Evolutionary conservation across 441 rosid species (phyloP).

Genomic region (Arabidopsis lyrata): DNA sequence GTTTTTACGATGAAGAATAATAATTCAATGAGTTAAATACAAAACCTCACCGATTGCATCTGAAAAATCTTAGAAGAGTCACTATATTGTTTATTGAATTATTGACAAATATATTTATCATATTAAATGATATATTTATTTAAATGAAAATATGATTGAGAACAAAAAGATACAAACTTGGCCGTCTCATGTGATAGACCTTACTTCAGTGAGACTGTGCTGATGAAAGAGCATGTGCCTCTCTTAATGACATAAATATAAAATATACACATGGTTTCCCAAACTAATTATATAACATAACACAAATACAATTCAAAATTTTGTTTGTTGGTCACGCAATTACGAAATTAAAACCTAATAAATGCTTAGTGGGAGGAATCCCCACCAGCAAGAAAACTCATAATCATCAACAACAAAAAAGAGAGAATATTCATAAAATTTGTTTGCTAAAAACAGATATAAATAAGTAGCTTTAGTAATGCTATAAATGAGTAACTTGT

Average conservation of each 20-base stretch:
- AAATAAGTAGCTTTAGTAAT: conserved; percentile 4
- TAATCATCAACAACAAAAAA: not conserved
- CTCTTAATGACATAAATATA: conserved; percentile 33
- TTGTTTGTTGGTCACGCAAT: conserved; percentile 31
- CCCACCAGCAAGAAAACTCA: conserved; percentile 38
- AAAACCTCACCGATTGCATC: conserved; percentile 42
- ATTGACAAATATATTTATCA: conserved; percentile 12
- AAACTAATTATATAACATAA: conserved; percentile 18
- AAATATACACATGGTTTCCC: not conserved
- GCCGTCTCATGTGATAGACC: conserved; percentile 41
- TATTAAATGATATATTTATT: conserved; percentile 9
- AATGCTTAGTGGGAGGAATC: conserved; percentile 41
- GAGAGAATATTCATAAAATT: not conserved
- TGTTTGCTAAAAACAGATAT: conserved; percentile 14
- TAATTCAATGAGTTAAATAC: not conserved
- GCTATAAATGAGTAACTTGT: not conserved
- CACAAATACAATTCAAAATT: not conserved
- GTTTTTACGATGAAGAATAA: conserved; percentile 13
- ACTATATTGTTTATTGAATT: conserved; percentile 12
- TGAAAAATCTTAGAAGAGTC: conserved; percentile 29
- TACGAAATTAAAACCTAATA: conserved; percentile 29
- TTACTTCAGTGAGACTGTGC: conserved; percentile 44
- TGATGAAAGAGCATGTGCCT: conserved; percentile 35
- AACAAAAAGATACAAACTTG: conserved; percentile 32
- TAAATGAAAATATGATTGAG: conserved; percentile 3